phyloP scores from a whole-genome alignment of 1,139 yeast genomes.

The Pichia sp. region DNA sequence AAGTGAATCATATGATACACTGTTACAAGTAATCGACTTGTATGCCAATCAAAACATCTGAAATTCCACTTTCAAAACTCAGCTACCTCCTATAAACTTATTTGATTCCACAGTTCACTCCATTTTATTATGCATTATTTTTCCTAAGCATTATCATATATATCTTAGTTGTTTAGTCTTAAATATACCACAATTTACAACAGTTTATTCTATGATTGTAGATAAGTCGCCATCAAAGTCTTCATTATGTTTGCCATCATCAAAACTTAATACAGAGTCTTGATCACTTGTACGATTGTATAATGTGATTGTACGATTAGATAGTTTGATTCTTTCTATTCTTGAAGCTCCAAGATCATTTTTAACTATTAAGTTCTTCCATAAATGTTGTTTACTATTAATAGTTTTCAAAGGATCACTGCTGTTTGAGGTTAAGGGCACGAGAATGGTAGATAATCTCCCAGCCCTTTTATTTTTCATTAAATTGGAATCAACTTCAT shows the following conservation, averaged over 20 bases:
- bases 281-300: constrained; percentile 1
- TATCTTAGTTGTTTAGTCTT: not conserved
- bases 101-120: not conserved
- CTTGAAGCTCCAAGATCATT: not conserved
- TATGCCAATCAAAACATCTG: constrained; percentile 3
- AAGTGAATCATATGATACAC: constrained; percentile 3
- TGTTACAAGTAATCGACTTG: constrained; percentile 7
- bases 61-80: too few relatives aligned
- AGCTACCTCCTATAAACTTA: not conserved
- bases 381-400: constrained; percentile 5
- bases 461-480: not conserved
- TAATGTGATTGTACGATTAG: constrained; percentile 10
- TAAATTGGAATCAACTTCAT: not conserved
- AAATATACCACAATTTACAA: not conserved
- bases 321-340: constrained; percentile 5
- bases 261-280: not conserved
- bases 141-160: not conserved
- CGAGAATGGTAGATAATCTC: constrained; percentile 3
- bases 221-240: not conserved
- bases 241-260: not conserved
- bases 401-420: not conserved
- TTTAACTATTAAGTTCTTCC: constrained; percentile 9
- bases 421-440: not conserved
- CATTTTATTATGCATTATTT: not conserved
- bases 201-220: constrained; percentile 7